Evolutionary conservation across 306 rosid species (phyloP), one percentile per base, ranked within the genome.

Genomic region (peach (Prunus persica)): DNA sequence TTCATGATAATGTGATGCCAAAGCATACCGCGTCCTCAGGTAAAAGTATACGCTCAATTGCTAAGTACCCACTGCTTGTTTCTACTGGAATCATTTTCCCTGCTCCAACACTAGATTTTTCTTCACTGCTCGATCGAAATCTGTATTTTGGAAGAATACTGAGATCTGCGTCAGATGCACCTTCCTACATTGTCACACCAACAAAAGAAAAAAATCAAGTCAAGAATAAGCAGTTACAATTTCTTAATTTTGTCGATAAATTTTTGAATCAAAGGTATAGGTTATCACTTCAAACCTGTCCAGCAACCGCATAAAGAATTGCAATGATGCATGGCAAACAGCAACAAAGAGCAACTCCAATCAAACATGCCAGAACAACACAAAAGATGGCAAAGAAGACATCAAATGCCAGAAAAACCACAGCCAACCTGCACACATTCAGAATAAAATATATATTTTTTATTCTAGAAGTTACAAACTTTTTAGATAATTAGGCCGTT

Each of bases 251-350:
- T 30, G 51, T 45, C 45, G 6, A 60, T 47, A 51, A 74, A 63
- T 6, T 60, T 62, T 72, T 27, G 5, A 75, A 43, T 20, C 51
- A 47, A 12, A 47, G 52, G 79, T 70, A 64, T 73, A 50, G 70
- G 78, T 52, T 54, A 25, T 55, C 50, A 62, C 74, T 75, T 47
- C 87, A 75, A 88, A 96, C 99, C 98, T 89, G 97, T 80, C 97
- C 97, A 15, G 98, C 99, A 85, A 96, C 88, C 20, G 97, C 96
- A 61, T 96, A 91, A 67, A 96, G 97, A 82, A 96, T 84, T 22
- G 99, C 99, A 84, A 92, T 91, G 81, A 96, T 96, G 89, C 99
- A 96, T 54, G 99, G 98, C 90, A 96, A 83, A 84, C 98, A 96
- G 89, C 99, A 96, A 81, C 99, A 96, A 70, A 96, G 93, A 64